Evolutionary conservation across 1,284 basidiomycete species (phyloP).

Genomic region (Polyporus tsugae): DNA sequence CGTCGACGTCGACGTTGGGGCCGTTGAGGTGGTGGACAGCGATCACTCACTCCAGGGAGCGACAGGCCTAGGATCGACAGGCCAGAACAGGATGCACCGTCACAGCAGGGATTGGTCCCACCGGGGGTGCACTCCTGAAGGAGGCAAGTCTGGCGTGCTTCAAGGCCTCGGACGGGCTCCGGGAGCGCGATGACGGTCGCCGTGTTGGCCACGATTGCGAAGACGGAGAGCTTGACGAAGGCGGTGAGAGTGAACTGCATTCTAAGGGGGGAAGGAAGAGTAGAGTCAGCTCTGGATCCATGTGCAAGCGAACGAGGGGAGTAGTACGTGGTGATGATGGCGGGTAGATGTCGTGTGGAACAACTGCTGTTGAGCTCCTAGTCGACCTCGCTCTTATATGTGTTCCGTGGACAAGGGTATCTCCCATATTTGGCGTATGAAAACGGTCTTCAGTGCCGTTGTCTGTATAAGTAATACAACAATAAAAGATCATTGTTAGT

Average conservation of each 20-base stretch:
- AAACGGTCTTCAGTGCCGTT: too few relatives aligned
- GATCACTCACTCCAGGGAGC: not conserved
- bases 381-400: too few relatives aligned
- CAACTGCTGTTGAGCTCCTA: too few relatives aligned
- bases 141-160: not conserved
- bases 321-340: not conserved
- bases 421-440: too few relatives aligned
- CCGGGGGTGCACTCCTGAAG: not conserved
- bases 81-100: not conserved
- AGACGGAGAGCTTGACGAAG: not conserved
- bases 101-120: not conserved
- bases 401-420: too few relatives aligned
- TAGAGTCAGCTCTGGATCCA: too few relatives aligned
- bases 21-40: not conserved
- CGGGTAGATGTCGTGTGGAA: too few relatives aligned
- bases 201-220: not conserved
- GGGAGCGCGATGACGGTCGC: not conserved
- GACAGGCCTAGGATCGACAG: not conserved
- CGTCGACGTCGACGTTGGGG: too few relatives aligned
- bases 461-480: too few relatives aligned
- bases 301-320: not conserved
- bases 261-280: not conserved
- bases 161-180: not conserved
- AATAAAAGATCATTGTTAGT: too few relatives aligned
- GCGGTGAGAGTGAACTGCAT: not conserved